A percentile compares a stretch with the other conserved stretches of the same genome.
These are phyloP conservation scores for Fusarium torreyae DNA, from an alignment of 2,329 filamentous ascomycete genomes.

Conservation along the genomic window DNA sequence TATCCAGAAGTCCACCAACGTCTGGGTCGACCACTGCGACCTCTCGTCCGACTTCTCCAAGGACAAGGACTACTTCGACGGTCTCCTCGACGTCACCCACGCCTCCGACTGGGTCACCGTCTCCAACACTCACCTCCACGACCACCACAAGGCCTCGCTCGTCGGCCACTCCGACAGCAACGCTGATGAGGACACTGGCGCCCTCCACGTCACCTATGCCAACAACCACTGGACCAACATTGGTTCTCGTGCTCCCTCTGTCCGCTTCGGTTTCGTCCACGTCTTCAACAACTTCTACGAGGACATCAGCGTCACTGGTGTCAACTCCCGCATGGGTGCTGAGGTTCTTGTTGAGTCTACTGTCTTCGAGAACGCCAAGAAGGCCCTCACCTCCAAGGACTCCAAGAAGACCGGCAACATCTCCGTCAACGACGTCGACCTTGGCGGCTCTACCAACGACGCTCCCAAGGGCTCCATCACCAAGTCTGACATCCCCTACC, in stretches of 20 bases:
- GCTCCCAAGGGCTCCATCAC: slow-evolving; percentile 67
- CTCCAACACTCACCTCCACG: slow-evolving; percentile 52
- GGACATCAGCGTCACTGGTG: slow-evolving; percentile 59
- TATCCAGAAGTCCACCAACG: slow-evolving; percentile 69
- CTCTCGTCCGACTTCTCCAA: slow-evolving; percentile 71
- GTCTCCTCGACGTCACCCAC: slow-evolving; percentile 75
- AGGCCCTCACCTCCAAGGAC: slow-evolving; percentile 58
- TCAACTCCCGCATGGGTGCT: slow-evolving; percentile 72
- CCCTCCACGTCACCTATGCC: slow-evolving; percentile 75
- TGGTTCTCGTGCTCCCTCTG: slow-evolving; percentile 73
- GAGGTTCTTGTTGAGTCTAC: slow-evolving; percentile 72
- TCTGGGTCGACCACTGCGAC: slow-evolving; percentile 79
- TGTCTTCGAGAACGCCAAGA: slow-evolving; percentile 61
- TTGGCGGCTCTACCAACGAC: slow-evolving; percentile 56
- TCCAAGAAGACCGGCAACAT: slow-evolving; percentile 60
- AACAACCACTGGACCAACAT: slow-evolving; percentile 77
- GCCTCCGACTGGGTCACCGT: slow-evolving; percentile 73
- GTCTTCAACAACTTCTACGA: slow-evolving; percentile 69
- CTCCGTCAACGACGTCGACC: slow-evolving; percentile 59
- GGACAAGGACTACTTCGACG: slow-evolving; percentile 80
- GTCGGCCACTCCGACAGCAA: slow-evolving; percentile 74
- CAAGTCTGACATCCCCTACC: slow-evolving; percentile 68
- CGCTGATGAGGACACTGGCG: slow-evolving; percentile 70
- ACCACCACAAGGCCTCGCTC: slow-evolving; percentile 71
- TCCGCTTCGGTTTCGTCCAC: slow-evolving; percentile 78